A percentile compares a stretch with the other conserved stretches of the same genome.
Evolutionary conservation across 2,329 filamentous ascomycete species (phyloP).

Genomic region (Pseudopyrenochaeta lycopersici): DNA sequence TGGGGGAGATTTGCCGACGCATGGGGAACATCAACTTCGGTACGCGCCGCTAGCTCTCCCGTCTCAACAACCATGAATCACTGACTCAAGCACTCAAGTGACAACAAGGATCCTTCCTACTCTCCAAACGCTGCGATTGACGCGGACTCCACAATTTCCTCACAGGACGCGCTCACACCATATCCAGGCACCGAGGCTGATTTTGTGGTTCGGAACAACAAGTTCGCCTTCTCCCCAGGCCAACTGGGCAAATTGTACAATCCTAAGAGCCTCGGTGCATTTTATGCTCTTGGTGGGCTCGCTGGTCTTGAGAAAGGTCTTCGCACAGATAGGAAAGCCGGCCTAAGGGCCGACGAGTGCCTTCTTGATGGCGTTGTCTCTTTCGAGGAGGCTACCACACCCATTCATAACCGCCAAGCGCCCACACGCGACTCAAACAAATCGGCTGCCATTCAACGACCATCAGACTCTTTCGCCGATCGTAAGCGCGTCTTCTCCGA

Average conservation of each 20-base stretch:
- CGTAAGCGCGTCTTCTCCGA: constrained; percentile 74
- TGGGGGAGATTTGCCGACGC: no score
- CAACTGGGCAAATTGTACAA: constrained; percentile 82
- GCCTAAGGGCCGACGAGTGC: constrained; percentile 76
- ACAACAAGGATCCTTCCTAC: no score
- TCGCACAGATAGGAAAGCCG: constrained; percentile 69
- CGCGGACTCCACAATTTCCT: no score
- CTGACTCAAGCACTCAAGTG: no score
- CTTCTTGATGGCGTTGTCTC: constrained; percentile 67
- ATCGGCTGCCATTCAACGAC: constrained; percentile 34
- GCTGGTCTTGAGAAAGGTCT: constrained; percentile 77
- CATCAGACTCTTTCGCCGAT: constrained; percentile 60
- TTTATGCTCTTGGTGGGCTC: constrained; percentile 77
- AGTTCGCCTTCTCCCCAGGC: constrained; percentile 83
- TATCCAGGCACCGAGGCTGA: constrained; percentile 58
- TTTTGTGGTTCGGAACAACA: constrained; percentile 75
- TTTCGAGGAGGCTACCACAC: constrained; percentile 69
- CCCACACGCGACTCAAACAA: constrained; percentile 23
- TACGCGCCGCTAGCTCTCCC: no score
- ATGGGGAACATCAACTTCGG: no score
- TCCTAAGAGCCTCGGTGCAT: constrained; percentile 79
- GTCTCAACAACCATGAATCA: no score
- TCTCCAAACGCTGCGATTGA: no score
- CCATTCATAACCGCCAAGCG: constrained; percentile 19
- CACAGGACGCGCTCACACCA: constrained; percentile 31